Evolutionary conservation across 148 eudicot species (phyloP).

Genomic region (Rhododendron henanense): DNA sequence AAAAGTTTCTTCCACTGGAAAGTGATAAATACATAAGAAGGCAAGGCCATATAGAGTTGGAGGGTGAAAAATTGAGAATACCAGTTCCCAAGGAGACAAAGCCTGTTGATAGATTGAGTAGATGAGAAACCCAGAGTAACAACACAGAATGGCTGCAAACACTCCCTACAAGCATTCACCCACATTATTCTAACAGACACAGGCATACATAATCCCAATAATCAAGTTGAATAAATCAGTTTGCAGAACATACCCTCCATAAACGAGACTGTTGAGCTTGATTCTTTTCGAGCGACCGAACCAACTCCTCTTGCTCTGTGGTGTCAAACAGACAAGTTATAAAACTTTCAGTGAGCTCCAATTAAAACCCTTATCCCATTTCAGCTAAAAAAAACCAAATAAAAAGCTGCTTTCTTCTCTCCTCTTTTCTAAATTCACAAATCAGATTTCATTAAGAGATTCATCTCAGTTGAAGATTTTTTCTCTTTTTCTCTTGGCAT

Average conservation of each 20-base stretch:
- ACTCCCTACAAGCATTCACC: constrained; percentile 47
- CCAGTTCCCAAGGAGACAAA: constrained; percentile 89
- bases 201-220: neutral
- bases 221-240: neutral
- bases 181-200: neutral
- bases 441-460: neutral
- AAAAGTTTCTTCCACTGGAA: neutral
- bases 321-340: neutral
- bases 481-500: too few species aligned
- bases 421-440: too few species aligned
- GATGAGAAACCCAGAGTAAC: constrained; percentile 57
- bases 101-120: constrained; percentile 75
- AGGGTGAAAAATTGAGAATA: constrained; percentile 14
- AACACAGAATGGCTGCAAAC: constrained; percentile 44
- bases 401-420: neutral
- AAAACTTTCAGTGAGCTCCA: neutral
- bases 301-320: constrained; percentile 88
- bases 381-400: neutral
- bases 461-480: too few species aligned
- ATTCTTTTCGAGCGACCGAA: constrained; percentile 62
- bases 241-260: constrained; percentile 62
- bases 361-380: neutral
- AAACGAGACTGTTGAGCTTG: constrained; percentile 62
- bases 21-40: neutral
- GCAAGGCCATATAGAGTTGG: neutral